phyloP scores from a whole-genome alignment of 495 filamentous ascomycete genomes.

The Letharia columbiana region DNA sequence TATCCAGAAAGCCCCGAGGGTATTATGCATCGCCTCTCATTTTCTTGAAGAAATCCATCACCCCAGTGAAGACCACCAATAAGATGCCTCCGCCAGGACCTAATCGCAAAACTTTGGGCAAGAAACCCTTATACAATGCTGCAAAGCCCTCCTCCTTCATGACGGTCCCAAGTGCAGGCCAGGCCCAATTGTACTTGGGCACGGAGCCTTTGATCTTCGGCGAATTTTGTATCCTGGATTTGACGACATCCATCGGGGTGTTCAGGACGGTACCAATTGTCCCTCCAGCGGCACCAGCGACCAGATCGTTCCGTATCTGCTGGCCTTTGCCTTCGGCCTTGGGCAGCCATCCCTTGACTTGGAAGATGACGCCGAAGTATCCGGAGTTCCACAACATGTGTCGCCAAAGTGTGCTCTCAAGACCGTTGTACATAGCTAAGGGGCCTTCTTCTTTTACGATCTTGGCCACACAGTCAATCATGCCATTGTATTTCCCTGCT shows the following conservation, averaged over 20 bases:
- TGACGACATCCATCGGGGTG: conserved; percentile 96
- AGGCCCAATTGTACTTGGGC: conserved; percentile 98
- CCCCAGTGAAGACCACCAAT: conserved; percentile 82
- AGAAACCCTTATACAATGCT: conserved; percentile 94
- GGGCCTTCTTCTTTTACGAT: conserved; percentile 76
- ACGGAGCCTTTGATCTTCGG: conserved; percentile 65
- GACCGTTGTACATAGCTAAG: conserved; percentile 87
- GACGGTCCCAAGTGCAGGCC: conserved; percentile 72
- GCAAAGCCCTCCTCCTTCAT: conserved; percentile 87
- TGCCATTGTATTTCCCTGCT: conserved; percentile 88
- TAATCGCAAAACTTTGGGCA: conserved; percentile 86
- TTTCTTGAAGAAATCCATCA: conserved; percentile 83
- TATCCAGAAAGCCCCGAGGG: conserved; percentile 6
- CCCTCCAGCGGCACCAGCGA: conserved; percentile 80
- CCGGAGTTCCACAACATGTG: conserved; percentile 96
- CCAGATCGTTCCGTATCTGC: conserved; percentile 76
- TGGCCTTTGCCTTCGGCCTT: conserved; percentile 66
- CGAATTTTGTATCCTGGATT: conserved; percentile 92
- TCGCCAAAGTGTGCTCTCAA: conserved; percentile 93
- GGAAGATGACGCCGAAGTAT: conserved; percentile 98
- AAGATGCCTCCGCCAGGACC: conserved; percentile 88
- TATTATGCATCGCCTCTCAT: conserved; percentile 32
- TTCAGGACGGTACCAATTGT: conserved; percentile 90
- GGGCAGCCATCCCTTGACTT: conserved; percentile 77
- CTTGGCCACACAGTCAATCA: conserved; percentile 82